Evolutionary conservation across 176 grass and related monocot genomes (phyloP).

Genomic region (Avena eriantha): DNA sequence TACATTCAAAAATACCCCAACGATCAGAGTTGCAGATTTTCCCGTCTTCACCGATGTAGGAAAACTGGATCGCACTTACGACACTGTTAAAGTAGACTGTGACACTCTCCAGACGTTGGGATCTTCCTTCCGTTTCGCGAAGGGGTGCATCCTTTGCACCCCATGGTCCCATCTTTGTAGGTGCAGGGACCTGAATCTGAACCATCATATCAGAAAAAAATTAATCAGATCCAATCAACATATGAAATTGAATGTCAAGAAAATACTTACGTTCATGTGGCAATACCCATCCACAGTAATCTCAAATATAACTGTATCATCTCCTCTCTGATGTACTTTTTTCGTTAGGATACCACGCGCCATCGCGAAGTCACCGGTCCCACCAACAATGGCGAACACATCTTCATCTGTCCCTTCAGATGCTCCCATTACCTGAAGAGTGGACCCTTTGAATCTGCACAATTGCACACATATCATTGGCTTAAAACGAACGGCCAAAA

Average conservation of each 20-base stretch:
- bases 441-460: slow-evolving; percentile 21
- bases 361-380: slow-evolving; percentile 11
- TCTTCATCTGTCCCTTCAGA: no score
- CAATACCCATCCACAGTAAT: slow-evolving; percentile 15
- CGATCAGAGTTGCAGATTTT: not conserved
- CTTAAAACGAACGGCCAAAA: no score
- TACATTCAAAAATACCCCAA: not conserved
- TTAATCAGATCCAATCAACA: no score
- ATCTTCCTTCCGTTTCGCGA: slow-evolving; percentile 9
- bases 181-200: not conserved
- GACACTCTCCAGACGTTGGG: not conserved
- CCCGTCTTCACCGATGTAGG: not conserved
- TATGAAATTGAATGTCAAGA: no score
- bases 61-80: slow-evolving; percentile 11
- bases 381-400: slow-evolving; percentile 3
- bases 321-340: no score
- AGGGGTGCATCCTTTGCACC: not conserved
- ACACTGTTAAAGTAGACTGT: not conserved
- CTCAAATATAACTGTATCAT: not conserved
- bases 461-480: no score
- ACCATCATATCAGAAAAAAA: no score
- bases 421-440: slow-evolving; percentile 29
- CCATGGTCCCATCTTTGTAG: not conserved
- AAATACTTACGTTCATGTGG: slow-evolving; percentile 8
- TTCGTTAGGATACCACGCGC: not conserved